These are phyloP conservation scores for Penicillium fimorum DNA, from an alignment of 495 filamentous ascomycete species.

Conservation along the genomic window DNA sequence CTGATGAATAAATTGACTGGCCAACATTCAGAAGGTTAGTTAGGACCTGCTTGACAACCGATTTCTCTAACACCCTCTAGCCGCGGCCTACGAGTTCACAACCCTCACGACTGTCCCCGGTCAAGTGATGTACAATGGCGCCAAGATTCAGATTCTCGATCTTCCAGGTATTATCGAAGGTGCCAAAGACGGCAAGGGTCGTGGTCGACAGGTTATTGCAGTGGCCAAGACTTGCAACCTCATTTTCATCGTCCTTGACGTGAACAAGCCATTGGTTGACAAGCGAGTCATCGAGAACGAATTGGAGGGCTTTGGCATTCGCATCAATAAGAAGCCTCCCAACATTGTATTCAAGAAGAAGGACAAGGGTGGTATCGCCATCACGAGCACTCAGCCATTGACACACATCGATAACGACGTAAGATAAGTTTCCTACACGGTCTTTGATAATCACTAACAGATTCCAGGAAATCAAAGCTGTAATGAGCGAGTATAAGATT, in stretches of 20 bases:
- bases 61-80: constrained; percentile 40
- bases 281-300: constrained; percentile 97
- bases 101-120: constrained; percentile 96
- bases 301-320: constrained; percentile 94
- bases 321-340: constrained; percentile 94
- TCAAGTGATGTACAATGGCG: constrained; percentile 94
- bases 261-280: constrained; percentile 97
- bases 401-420: constrained; percentile 89
- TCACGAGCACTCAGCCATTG: constrained; percentile 88
- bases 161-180: constrained; percentile 98
- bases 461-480: constrained; percentile 84
- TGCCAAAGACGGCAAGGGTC: constrained; percentile 96
- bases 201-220: constrained; percentile 97
- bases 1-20: constrained; percentile 93
- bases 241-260: constrained; percentile 97
- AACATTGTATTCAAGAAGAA: constrained; percentile 99
- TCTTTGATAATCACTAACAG: constrained; percentile 9
- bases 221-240: constrained; percentile 98
- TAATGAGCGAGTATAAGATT: constrained; percentile 96
- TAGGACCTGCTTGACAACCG: neutral
- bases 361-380: constrained; percentile 94
- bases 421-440: constrained; percentile 15
- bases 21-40: constrained; percentile 83
- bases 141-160: constrained; percentile 98
- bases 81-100: constrained; percentile 96